Base-by-base conservation (phyloP, 164 flowering plant genomes). In the Tinospora cordifolia region DNA sequence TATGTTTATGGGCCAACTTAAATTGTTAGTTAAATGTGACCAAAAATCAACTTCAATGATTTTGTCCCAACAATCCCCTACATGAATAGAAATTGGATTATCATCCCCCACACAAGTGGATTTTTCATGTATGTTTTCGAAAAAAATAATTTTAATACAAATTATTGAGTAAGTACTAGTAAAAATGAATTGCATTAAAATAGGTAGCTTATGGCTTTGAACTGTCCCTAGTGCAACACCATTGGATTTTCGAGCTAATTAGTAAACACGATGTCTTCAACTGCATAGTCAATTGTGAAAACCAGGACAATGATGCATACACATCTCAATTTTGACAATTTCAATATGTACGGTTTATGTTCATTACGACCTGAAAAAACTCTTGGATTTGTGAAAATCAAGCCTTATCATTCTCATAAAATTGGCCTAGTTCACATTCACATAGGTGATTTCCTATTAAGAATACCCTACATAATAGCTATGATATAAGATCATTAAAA, bases 381-480 rank as follows among this genome's bases (percentile, higher is more conserved):
- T 38, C 22, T 6, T 17, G 46, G 67, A 8, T 64, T 64, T 46
- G 38, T 64, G 44, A 14, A 39, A 64, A 14, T 39, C 41, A 11
- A 64, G 44, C 40, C 44, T 38, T 64, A 64, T 34, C 2, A n/a
- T 64, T 64, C 46, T 64, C 67, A 64, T 21, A n/a, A 21, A 64
- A 14, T 14, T 10, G n/a, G 44, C 14, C 46, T 46, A 30, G 3
- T 34, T 64, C 47, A 13, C 41, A 38, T 46, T 38, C 67, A 64
- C n/a, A 36, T 64, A 64, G 0, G 67, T 64, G 40, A 64, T n/a
- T 64, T 64, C 17, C 38, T 63, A 14, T 63, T 63, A 63, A 63
- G 34, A 63, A 17, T 63, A 63, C 66, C 30, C 6, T 11, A 26
- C 36, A 19, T 12, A 24, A 7, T 27, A 25, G 9, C 10, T 34